Evolutionary conservation across 1,284 basidiomycete species (phyloP).

Genomic region (Fomes fomentarius): DNA sequence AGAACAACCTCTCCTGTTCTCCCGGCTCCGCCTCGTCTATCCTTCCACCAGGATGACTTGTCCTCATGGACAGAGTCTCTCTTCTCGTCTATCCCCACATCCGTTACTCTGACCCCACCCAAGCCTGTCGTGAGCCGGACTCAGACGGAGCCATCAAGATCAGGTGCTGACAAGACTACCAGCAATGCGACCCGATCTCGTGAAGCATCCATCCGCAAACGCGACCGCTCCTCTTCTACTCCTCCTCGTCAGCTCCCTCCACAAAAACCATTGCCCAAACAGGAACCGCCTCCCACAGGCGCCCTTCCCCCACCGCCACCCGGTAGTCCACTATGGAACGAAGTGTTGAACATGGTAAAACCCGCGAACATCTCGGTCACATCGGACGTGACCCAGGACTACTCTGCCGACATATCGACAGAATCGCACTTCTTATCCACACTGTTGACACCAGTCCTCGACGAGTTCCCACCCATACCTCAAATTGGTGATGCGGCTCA

Average conservation of each 20-base stretch:
- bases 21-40: conserved; percentile 30
- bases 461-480: conserved; percentile 25
- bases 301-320: conserved; percentile 22
- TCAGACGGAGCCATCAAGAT: not conserved
- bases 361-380: conserved; percentile 4
- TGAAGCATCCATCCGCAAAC: conserved; percentile 11
- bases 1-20: conserved; percentile 18
- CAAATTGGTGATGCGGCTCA: conserved; percentile 13
- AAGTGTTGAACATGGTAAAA: conserved; percentile 28
- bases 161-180: not conserved
- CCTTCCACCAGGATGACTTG: conserved; percentile 35
- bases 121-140: conserved; percentile 11
- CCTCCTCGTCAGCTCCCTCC: conserved; percentile 24
- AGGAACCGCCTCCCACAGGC: conserved; percentile 21
- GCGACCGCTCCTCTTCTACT: conserved; percentile 8
- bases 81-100: conserved; percentile 32
- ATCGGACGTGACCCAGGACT: conserved; percentile 10
- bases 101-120: conserved; percentile 16
- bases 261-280: conserved; percentile 31
- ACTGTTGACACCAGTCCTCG: conserved; percentile 21
- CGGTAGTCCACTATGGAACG: conserved; percentile 28
- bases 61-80: conserved; percentile 35
- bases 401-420: conserved; percentile 16
- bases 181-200: conserved; percentile 11
- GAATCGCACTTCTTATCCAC: conserved; percentile 19